phyloP scores from a whole-genome alignment of 163 green algal species.

The Scenedesmus sp. region DNA sequence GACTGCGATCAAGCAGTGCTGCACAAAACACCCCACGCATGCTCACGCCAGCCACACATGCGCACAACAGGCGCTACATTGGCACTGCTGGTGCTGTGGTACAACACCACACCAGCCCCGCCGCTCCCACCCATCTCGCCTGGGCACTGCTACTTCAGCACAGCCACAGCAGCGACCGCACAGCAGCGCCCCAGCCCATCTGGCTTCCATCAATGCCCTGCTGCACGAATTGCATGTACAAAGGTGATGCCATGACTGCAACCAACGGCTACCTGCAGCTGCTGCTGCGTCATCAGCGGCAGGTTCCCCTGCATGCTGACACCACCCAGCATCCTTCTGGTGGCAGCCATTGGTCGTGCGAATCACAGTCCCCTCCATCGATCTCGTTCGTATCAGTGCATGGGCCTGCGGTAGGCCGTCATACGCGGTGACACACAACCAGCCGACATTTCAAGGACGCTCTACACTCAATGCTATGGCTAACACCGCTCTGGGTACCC shows the following conservation, averaged over 20 bases:
- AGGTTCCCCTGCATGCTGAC: background rate
- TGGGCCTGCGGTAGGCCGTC: background rate
- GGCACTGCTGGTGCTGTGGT: background rate
- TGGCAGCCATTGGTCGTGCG: background rate
- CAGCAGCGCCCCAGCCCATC: background rate
- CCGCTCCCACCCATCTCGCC: background rate
- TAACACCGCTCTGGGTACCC: background rate
- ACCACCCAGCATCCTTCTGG: background rate
- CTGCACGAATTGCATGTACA: background rate
- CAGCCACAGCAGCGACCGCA: background rate
- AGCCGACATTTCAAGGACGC: background rate
- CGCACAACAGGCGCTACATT: background rate
- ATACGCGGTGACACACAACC: background rate
- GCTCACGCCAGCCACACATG: background rate
- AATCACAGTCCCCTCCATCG: background rate
- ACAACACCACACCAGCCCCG: background rate
- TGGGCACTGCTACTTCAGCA: background rate
- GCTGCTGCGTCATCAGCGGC: background rate
- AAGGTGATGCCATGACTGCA: background rate
- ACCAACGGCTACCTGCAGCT: background rate
- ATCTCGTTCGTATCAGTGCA: background rate
- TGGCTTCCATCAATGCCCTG: background rate
- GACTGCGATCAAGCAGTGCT: background rate
- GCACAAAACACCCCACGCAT: background rate
- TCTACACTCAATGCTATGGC: background rate